A percentile compares a stretch with the other conserved stretches of the same genome.
These are phyloP conservation scores for Blastobotrys illinoisensis DNA, from an alignment of 1,139 yeast species.

Conservation along the genomic window DNA sequence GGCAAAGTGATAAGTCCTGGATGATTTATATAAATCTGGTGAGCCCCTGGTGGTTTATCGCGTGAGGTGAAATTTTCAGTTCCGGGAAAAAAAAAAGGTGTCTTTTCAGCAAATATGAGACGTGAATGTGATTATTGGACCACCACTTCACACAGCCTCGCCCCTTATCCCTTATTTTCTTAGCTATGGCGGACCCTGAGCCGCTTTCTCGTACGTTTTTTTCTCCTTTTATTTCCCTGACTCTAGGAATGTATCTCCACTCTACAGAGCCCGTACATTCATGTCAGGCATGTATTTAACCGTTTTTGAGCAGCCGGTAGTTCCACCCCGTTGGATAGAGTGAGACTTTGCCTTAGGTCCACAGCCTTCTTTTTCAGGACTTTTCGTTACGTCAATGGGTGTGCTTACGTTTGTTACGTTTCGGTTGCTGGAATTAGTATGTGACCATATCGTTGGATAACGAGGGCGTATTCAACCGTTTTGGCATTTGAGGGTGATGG, in stretches of 20 bases:
- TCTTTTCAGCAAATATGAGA: background rate
- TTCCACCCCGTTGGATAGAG: background rate
- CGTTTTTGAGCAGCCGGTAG: background rate
- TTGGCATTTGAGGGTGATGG: too few relatives aligned
- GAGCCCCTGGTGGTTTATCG: background rate
- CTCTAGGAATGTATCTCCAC: background rate
- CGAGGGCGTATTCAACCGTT: too few relatives aligned
- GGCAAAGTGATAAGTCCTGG: background rate
- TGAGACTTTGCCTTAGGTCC: background rate
- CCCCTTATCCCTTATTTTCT: background rate
- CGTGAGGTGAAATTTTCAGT: background rate
- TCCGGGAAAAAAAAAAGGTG: background rate
- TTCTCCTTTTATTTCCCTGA: background rate
- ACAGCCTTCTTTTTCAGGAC: background rate
- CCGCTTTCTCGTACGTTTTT: background rate
- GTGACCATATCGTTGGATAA: too few relatives aligned
- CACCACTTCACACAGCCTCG: background rate
- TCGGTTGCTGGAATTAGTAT: too few relatives aligned
- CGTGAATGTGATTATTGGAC: background rate
- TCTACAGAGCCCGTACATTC: background rate
- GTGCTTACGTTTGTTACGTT: too few relatives aligned
- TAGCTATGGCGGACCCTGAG: background rate
- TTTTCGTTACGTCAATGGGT: background rate
- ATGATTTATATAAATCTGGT: background rate
- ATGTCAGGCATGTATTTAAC: background rate